Conservation (phyloP, 2,329 filamentous ascomycete genomes). For the Aspergillus neotritici region DNA sequence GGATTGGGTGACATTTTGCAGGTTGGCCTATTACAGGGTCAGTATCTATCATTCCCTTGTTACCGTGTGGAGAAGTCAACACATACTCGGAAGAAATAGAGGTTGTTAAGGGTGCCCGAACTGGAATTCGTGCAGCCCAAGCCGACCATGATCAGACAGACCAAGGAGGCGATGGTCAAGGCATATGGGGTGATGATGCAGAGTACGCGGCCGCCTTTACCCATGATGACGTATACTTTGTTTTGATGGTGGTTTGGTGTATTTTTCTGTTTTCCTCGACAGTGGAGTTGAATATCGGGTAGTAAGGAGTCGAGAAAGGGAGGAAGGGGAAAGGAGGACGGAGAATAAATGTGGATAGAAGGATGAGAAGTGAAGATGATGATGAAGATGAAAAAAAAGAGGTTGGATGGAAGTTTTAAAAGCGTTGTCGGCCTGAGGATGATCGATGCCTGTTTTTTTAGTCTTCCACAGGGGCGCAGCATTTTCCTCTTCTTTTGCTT, state of each 20-base stretch:
- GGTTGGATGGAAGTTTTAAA: no score
- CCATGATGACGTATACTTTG: constrained; percentile 45
- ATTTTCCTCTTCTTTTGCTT: not conserved
- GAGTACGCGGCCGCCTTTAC: constrained; percentile 69
- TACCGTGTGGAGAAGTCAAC: constrained; percentile 1
- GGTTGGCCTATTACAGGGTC: constrained; percentile 46
- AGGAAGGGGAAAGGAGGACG: constrained; percentile 1
- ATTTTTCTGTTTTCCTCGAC: not conserved
- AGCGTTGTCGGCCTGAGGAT: no score
- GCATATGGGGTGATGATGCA: constrained; percentile 85
- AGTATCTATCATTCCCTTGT: not conserved
- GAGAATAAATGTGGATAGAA: not conserved
- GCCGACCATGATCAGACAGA: constrained; percentile 59
- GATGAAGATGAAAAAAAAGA: constrained; percentile 1
- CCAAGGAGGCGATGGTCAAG: constrained; percentile 69
- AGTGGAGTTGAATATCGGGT: not conserved
- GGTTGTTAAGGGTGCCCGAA: constrained; percentile 41
- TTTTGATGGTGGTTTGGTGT: not conserved
- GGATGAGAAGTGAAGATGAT: constrained; percentile 3
- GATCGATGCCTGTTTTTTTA: not conserved
- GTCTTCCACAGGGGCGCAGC: not conserved
- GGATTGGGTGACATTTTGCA: constrained; percentile 54
- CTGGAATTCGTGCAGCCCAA: constrained; percentile 51
- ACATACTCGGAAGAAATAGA: constrained; percentile 53
- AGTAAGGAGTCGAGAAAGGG: constrained; percentile 3